Evolutionary conservation across 225 moss, liverwort and hornwort genomes (phyloP).

Genomic region (Bryoerythrophyllum caledonicum): DNA sequence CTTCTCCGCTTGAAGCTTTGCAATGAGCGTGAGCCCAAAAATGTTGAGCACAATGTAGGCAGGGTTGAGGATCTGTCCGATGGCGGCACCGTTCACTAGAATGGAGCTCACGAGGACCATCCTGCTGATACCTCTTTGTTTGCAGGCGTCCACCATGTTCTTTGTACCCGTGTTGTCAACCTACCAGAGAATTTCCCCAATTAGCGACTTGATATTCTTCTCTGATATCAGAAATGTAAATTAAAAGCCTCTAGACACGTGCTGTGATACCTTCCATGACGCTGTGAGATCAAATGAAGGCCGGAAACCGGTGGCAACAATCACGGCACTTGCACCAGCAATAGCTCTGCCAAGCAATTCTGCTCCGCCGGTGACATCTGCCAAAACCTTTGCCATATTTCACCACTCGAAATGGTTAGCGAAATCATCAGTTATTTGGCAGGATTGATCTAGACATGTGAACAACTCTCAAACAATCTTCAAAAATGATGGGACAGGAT

Average conservation of each 20-base stretch:
- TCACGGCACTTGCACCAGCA: constrained; percentile 61
- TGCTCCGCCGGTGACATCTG: constrained; percentile 74
- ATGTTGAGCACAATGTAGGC: constrained; percentile 77
- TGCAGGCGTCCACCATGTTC: constrained; percentile 70
- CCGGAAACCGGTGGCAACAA: constrained; percentile 81
- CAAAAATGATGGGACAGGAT: no score
- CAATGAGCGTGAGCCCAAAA: constrained; percentile 76
- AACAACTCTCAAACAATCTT: no score
- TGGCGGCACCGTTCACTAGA: constrained; percentile 68
- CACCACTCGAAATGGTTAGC: constrained; percentile 17
- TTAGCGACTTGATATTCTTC: constrained; percentile 2
- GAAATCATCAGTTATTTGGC: neutral
- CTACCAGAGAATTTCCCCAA: constrained; percentile 26
- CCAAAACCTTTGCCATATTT: constrained; percentile 46
- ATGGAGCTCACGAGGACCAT: constrained; percentile 80
- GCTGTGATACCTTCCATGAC: constrained; percentile 67
- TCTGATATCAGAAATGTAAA: neutral
- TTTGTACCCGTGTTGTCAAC: constrained; percentile 84
- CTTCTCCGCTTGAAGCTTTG: constrained; percentile 85
- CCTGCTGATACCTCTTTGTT: constrained; percentile 54
- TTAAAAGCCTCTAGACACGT: neutral
- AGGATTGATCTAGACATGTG: no score
- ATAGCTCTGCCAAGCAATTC: constrained; percentile 71
- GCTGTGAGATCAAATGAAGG: constrained; percentile 81
- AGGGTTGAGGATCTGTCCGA: constrained; percentile 81